phyloP scores from a whole-genome alignment of 257 asterid genomes.

The Solanum arcanum region DNA sequence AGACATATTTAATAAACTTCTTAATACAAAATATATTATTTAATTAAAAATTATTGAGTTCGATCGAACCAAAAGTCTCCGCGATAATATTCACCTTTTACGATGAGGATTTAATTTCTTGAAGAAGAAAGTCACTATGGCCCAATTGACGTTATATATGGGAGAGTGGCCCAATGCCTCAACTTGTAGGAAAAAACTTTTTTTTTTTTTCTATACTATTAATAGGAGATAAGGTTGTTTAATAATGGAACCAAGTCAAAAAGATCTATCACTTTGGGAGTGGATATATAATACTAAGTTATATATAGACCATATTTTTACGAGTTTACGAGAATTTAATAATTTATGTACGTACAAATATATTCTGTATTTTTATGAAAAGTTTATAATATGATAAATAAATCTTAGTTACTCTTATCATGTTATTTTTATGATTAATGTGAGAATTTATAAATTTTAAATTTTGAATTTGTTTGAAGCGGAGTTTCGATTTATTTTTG shows the following conservation, averaged over 20 bases:
- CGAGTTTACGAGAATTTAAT: not conserved
- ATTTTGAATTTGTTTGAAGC: accelerated
- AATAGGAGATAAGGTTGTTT: not conserved
- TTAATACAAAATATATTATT: no score
- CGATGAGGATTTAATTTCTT: not conserved
- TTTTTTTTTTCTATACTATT: not conserved
- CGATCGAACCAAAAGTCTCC: not conserved
- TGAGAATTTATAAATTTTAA: not conserved
- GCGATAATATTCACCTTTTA: not conserved
- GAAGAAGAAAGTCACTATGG: not conserved
- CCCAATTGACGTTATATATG: not conserved
- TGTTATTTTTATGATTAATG: not conserved
- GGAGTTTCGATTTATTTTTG: not conserved
- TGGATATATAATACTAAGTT: not conserved
- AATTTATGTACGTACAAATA: not conserved
- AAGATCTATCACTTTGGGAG: not conserved
- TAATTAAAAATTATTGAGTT: no score
- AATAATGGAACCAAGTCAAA: not conserved
- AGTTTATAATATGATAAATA: not conserved
- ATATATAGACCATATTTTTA: not conserved
- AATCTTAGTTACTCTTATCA: not conserved
- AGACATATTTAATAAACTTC: no score
- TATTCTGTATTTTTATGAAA: not conserved
- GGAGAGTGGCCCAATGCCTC: not conserved
- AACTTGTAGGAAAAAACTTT: not conserved